Evolutionary conservation across 1,284 basidiomycete genomes (phyloP), one percentile per base, ranked within the genome.

Genomic region (Afroboletus lepidellus): DNA sequence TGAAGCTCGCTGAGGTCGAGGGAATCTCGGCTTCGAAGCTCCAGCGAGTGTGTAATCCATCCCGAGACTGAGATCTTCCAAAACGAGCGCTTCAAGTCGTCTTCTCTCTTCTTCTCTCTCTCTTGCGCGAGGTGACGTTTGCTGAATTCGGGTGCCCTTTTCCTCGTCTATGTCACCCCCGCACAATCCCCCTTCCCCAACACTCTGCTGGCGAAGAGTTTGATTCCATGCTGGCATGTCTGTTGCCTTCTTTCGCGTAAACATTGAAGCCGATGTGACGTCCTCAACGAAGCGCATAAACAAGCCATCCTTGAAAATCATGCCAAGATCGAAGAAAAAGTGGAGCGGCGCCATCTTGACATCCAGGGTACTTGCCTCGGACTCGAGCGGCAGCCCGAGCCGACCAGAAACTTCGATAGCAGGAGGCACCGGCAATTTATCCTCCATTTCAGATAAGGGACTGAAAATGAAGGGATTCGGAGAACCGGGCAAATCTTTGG

Each of bases 241-340:
- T 27, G 39, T 37, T 32, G 37, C 16, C 29, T 51, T 54, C 45
- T 27, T 60, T 20, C 51, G 38, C 4, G 18, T 36, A 41, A 67
- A 66, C 5, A 66, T 53, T 32, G 53, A 27, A 12, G 61, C 46
- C 16, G 51, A 56, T 51, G 46, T 47, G 48, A 68, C 29, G 48
- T 66, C 58, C 53, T 74, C 58, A 29, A 59, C 51, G 24, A 60
- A 70, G 3, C 54, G 70, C 50, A 34, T 62, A 60, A 42, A 65
- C 34, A 48, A 15, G 49, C 60, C 76, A 48, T 59, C 73, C 48
- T 67, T 74, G 59, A 73, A 71, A 43, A 69, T 72, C 59, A 64
- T 65, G 32, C 75, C 79, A n/a, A 91, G 71, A 64, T 94, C 91
- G 29, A 90, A 51, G 63, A 92, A 91, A 13, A 89, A 41, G 61